These are phyloP conservation scores for Mycena maculata DNA, from an alignment of 768 basidiomycete genomes.

Conservation along the genomic window DNA sequence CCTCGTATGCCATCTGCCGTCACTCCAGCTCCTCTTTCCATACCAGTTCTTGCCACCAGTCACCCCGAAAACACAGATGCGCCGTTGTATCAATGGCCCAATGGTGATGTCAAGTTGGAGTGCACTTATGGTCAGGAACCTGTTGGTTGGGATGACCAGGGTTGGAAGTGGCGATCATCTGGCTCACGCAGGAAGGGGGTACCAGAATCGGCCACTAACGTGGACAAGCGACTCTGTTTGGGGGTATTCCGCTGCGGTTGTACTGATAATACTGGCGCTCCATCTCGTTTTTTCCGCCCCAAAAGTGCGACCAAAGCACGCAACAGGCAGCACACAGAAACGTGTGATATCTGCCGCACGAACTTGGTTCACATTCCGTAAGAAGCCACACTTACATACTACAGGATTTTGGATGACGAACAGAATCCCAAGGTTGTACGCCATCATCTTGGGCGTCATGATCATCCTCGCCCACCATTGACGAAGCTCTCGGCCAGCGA, in stretches of 20 bases:
- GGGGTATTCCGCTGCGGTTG: conserved; percentile 7
- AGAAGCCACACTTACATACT: background rate
- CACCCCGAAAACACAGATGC: background rate
- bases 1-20: no score
- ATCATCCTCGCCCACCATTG: background rate
- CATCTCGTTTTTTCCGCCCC: background rate
- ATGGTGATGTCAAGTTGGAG: conserved; percentile 7
- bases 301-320: background rate
- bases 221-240: conserved; percentile 11
- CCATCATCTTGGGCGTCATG: background rate
- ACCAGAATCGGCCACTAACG: background rate
- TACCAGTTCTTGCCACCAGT: no score
- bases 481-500: background rate
- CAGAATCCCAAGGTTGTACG: background rate
- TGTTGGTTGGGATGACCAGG: background rate
- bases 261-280: background rate
- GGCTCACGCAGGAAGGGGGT: background rate
- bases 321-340: background rate
- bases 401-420: background rate
- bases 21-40: no score
- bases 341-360: background rate
- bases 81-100: conserved; percentile 4
- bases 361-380: background rate
- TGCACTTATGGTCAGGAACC: conserved; percentile 2
- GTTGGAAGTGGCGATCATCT: conserved; percentile 6